Base-by-base conservation (phyloP, 495 filamentous ascomycete species). In the Xylaria castorea region DNA sequence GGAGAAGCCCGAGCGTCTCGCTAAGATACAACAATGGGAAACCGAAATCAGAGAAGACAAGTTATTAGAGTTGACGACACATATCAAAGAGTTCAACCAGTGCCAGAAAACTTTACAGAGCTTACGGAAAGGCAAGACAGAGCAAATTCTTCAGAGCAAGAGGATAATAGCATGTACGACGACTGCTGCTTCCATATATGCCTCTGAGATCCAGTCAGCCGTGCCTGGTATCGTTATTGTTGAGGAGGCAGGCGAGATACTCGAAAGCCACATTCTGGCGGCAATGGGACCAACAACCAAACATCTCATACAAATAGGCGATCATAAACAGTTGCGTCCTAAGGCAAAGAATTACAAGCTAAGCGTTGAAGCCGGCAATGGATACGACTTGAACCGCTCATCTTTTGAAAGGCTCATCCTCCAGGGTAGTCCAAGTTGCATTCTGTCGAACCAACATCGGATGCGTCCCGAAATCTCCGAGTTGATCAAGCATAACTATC, bases 241-340 rank as follows among this genome's bases (percentile, higher is more conserved):
- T 0, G 93, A 96, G 76, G 93, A 96, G 75, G 92, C 92, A 4
- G 92, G 93, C 8, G 93, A 96, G 74, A 92, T 94, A 32, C 79
- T 94, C 1, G 93, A 96, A 75, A 87, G 84, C 30, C 84, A 95
- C 75, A 83, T 94, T 46, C 77, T 95, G 0, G 90, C 92, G 0
- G 88, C 91, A 0, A 75, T 96, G 34, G 78, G 81, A 0, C 79
- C 87, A 0, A 78, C 85, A 0, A 91, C 90, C 14, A 87, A 93
- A 73, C 91, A 94, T 42, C 75, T 93, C 3, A 83, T 93, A 9
- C 78, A 94, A 14, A 94, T 94, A 46, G 93, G 93, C 3, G 93
- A 96, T 72, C 92, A 95, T 74, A 86, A 91, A 73, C 93, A 96
- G 70, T 84, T 96, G 4, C 85, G 92, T 5, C 93, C 93, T 0